Base-by-base conservation (phyloP, 495 filamentous ascomycete genomes). In the Pseudoneurospora amorphoporcata region DNA sequence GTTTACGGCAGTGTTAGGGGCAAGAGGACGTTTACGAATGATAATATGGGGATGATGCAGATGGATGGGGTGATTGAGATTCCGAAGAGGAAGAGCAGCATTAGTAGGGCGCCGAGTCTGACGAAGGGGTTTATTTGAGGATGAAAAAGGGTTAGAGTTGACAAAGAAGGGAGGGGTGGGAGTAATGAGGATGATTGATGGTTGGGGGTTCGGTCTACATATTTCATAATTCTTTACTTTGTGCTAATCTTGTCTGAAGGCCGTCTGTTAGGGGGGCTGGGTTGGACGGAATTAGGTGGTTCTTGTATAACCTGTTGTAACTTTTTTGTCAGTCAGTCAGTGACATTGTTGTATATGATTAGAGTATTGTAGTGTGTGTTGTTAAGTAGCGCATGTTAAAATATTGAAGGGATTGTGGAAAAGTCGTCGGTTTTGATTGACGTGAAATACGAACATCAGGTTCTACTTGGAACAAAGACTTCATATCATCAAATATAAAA, bases 111-210 rank as follows among this genome's bases (percentile, higher is more conserved):
- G 75, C 80, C 83, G 14, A 87, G 86, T 70, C 71, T 87, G 72
- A 87, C 85, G 41, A 88, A 88, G 74, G 87, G 87, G 32, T 88
- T 88, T 75, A 80, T 88, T 76, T 88, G 70, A 80, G 47, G 23
- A 6, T 29, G 47, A 32, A 29, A 29, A 58, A 58, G 4, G 3
- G 9, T 58, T 14, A 19, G 47, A 14, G 19, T 0, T 29, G 47
- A 4, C 23, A 16, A 29, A 4, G 47, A 16, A 29, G 47, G 47
- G 47, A 58, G 4, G 19, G 47, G 47, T 16, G 2, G 2, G 39
- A 5, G 23, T 61, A 16, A 32, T 61, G 9, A 2, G 14, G 32
- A 4, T 16, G 29, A 6, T 17, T 32, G 14, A 35, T 65, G 53
- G 47, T 9, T 40, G 4, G 45, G 8, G 23, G 45, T 47, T 19